These are phyloP conservation scores for Globisporangium mamillatum DNA, from an alignment of 352 stramenopile species.

Conservation along the genomic window DNA sequence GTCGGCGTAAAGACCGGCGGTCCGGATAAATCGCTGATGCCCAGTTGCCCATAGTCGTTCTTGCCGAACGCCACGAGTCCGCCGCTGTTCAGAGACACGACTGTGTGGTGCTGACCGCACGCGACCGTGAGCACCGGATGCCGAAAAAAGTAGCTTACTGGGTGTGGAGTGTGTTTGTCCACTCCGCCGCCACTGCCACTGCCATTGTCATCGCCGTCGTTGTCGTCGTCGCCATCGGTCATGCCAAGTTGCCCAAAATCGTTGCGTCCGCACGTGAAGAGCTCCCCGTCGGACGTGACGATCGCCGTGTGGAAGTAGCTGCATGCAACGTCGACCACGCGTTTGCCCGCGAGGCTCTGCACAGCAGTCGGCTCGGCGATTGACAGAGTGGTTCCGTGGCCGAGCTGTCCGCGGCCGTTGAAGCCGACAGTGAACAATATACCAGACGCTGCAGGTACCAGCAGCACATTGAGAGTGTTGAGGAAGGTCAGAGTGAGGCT, in stretches of 20 bases:
- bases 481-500: background rate
- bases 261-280: constrained; percentile 90
- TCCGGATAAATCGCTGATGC: constrained; percentile 51
- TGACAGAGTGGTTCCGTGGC: constrained; percentile 69
- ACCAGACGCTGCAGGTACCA: constrained; percentile 55
- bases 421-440: constrained; percentile 90
- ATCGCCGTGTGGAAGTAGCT: constrained; percentile 93
- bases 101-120: constrained; percentile 90
- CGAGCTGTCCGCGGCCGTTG: constrained; percentile 90
- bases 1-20: constrained; percentile 42
- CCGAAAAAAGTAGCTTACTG: constrained; percentile 47
- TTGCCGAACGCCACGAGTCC: constrained; percentile 87
- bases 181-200: constrained; percentile 11
- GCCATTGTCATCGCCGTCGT: background rate
- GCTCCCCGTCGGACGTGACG: constrained; percentile 66
- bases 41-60: constrained; percentile 92
- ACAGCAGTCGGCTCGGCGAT: constrained; percentile 55
- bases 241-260: constrained; percentile 90
- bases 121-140: constrained; percentile 66
- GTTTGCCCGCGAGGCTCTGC: constrained; percentile 34
- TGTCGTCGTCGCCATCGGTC: constrained; percentile 31
- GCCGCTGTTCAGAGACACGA: constrained; percentile 57
- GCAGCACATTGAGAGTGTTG: background rate
- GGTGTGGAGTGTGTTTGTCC: constrained; percentile 65
- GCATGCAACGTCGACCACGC: constrained; percentile 80